These are phyloP conservation scores for Lactarius sanguifluus DNA, from an alignment of 768 basidiomycete species.

Conservation along the genomic window DNA sequence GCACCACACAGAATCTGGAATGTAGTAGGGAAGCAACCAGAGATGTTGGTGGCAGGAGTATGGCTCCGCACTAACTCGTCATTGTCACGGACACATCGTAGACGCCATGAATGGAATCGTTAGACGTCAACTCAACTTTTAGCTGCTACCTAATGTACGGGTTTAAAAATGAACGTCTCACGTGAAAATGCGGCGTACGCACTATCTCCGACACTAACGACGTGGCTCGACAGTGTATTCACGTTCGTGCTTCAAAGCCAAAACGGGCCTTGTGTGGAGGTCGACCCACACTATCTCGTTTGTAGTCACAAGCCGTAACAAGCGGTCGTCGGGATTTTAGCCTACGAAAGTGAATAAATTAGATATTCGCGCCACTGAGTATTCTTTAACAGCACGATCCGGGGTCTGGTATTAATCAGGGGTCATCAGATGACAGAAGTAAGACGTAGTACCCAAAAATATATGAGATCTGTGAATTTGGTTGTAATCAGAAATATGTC, in stretches of 20 bases:
- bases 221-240: slow-evolving; percentile 49
- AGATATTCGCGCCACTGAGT: slow-evolving; percentile 37
- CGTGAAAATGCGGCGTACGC: slow-evolving; percentile 13
- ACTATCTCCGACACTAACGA: slow-evolving; percentile 40
- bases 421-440: background rate
- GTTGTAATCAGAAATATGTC: slow-evolving; percentile 44
- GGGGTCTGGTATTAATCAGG: slow-evolving; percentile 10
- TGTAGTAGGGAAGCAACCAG: slow-evolving; percentile 33
- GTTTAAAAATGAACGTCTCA: background rate
- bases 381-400: slow-evolving; percentile 32
- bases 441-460: slow-evolving; percentile 52
- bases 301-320: slow-evolving; percentile 60
- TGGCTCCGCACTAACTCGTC: slow-evolving; percentile 47
- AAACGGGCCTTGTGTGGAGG: slow-evolving; percentile 52
- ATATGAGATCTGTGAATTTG: slow-evolving; percentile 46
- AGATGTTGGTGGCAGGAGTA: slow-evolving; percentile 45
- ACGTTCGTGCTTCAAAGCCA: slow-evolving; percentile 62
- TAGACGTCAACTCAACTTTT: slow-evolving; percentile 57
- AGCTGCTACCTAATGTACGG: slow-evolving; percentile 36
- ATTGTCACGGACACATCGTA: slow-evolving; percentile 56
- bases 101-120: slow-evolving; percentile 56
- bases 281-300: slow-evolving; percentile 70
- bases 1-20: slow-evolving; percentile 37
- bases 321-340: slow-evolving; percentile 41
- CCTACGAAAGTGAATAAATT: slow-evolving; percentile 58